These are phyloP conservation scores for Metarhizium brunneum DNA, from an alignment of 2,329 filamentous ascomycete species.

Conservation along the genomic window DNA sequence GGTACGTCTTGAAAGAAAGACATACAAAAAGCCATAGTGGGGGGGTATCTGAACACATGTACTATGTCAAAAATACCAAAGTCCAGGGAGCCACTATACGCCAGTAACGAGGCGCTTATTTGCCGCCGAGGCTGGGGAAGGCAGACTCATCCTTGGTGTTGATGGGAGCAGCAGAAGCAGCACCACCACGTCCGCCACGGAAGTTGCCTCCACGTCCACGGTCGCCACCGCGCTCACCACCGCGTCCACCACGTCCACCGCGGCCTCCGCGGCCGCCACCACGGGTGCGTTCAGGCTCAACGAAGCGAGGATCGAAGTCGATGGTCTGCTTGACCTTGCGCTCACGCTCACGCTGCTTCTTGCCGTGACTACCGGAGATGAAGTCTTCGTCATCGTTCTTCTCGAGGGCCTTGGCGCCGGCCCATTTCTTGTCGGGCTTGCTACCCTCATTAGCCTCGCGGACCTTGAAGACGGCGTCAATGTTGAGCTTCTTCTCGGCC, in stretches of 20 bases:
- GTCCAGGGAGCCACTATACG: not conserved
- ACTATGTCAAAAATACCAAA: slow-evolving; percentile 4
- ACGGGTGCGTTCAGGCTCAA: slow-evolving; percentile 56
- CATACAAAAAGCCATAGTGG: slow-evolving; percentile 4
- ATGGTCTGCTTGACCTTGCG: slow-evolving; percentile 85
- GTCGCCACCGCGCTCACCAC: slow-evolving; percentile 37
- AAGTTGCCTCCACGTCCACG: slow-evolving; percentile 34
- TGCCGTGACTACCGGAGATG: slow-evolving; percentile 64
- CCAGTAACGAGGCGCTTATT: slow-evolving; percentile 25
- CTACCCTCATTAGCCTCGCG: slow-evolving; percentile 90
- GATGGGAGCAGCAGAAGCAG: slow-evolving; percentile 27
- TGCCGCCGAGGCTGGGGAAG: slow-evolving; percentile 52
- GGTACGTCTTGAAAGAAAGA: slow-evolving; percentile 5
- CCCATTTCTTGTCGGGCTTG: slow-evolving; percentile 89
- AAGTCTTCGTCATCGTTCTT: slow-evolving; percentile 66
- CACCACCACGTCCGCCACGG: slow-evolving; percentile 32
- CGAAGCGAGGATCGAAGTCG: slow-evolving; percentile 78
- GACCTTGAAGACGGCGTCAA: slow-evolving; percentile 55
- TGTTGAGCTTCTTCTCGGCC: slow-evolving; percentile 65
- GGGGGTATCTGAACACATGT: slow-evolving; percentile 6
- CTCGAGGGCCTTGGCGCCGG: slow-evolving; percentile 62
- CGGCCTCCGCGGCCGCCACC: slow-evolving; percentile 43
- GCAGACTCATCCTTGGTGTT: slow-evolving; percentile 49
- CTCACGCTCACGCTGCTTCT: slow-evolving; percentile 77
- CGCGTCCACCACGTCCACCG: slow-evolving; percentile 42